Evolutionary conservation across 2,329 filamentous ascomycete genomes (phyloP).

Genomic region (Aspergillus bombycis): DNA sequence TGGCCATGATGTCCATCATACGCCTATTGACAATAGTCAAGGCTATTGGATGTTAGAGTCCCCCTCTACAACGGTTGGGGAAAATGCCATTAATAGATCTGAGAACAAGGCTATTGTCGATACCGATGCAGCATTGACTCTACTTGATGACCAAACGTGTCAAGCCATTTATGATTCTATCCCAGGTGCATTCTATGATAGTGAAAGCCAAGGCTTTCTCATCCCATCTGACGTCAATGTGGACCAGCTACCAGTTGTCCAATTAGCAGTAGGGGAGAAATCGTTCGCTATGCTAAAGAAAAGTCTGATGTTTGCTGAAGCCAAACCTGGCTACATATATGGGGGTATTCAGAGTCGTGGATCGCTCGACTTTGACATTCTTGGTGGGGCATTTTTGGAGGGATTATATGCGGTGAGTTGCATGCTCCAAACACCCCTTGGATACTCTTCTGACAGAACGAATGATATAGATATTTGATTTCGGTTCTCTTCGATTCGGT

Average conservation of each 20-base stretch:
- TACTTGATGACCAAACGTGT: constrained; percentile 65
- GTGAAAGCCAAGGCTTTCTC: constrained; percentile 63
- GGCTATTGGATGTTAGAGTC: constrained; percentile 72
- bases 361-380: constrained; percentile 62
- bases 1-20: constrained; percentile 61
- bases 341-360: constrained; percentile 69
- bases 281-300: constrained; percentile 65
- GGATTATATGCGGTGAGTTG: constrained; percentile 63
- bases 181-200: constrained; percentile 61
- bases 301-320: constrained; percentile 62
- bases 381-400: constrained; percentile 67
- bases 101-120: constrained; percentile 71
- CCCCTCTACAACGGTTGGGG: constrained; percentile 60
- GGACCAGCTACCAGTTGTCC: constrained; percentile 62
- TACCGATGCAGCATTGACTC: constrained; percentile 70
- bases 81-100: constrained; percentile 52
- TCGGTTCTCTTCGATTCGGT: constrained; percentile 63
- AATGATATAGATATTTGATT: constrained; percentile 61
- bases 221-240: constrained; percentile 59
- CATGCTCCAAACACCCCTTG: constrained; percentile 8
- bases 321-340: constrained; percentile 60
- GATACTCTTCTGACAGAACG: neutral
- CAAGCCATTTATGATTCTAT: constrained; percentile 67
- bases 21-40: constrained; percentile 63
- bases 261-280: constrained; percentile 65